Evolutionary conservation across 139 green algal genomes (phyloP).

Genomic region (Chlorella vulgaris): DNA sequence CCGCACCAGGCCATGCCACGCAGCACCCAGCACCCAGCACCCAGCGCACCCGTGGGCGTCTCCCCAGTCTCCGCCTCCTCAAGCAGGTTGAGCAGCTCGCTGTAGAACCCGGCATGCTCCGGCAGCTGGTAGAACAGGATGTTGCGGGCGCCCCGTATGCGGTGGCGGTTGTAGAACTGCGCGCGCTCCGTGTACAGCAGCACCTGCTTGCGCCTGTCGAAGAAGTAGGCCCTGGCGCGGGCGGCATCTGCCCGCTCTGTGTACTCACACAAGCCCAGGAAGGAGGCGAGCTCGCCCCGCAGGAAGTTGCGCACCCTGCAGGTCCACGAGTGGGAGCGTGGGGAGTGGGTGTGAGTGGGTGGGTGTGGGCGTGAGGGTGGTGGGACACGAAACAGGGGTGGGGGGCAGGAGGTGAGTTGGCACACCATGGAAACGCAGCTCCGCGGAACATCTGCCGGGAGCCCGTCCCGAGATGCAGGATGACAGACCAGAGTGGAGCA

Average conservation of each 20-base stretch:
- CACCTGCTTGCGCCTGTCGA: constrained; percentile 69
- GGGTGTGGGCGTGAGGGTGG: too few relatives aligned
- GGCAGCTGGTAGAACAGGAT: constrained; percentile 89
- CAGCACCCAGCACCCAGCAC: not conserved
- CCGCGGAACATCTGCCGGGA: too few relatives aligned
- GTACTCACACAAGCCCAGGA: constrained; percentile 84
- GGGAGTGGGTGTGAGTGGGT: too few relatives aligned
- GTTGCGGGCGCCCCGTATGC: constrained; percentile 80
- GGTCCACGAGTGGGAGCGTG: too few relatives aligned
- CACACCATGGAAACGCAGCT: too few relatives aligned
- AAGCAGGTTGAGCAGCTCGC: constrained; percentile 80
- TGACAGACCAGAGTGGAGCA: too few relatives aligned
- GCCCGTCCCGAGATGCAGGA: too few relatives aligned
- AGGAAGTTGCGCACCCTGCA: constrained; percentile 47
- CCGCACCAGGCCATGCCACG: not conserved
- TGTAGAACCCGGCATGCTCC: constrained; percentile 82
- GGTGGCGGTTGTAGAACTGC: constrained; percentile 93
- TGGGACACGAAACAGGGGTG: too few relatives aligned
- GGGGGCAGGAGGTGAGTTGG: too few relatives aligned
- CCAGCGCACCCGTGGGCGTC: not conserved
- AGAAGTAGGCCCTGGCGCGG: constrained; percentile 77
- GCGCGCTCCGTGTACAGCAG: constrained; percentile 94
- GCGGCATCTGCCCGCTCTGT: constrained; percentile 69
- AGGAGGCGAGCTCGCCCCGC: constrained; percentile 55
- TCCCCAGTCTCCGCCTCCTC: constrained; percentile 12